These are phyloP conservation scores for Pyrenopolyporus hunteri DNA, from an alignment of 495 filamentous ascomycete genomes.

Conservation along the genomic window DNA sequence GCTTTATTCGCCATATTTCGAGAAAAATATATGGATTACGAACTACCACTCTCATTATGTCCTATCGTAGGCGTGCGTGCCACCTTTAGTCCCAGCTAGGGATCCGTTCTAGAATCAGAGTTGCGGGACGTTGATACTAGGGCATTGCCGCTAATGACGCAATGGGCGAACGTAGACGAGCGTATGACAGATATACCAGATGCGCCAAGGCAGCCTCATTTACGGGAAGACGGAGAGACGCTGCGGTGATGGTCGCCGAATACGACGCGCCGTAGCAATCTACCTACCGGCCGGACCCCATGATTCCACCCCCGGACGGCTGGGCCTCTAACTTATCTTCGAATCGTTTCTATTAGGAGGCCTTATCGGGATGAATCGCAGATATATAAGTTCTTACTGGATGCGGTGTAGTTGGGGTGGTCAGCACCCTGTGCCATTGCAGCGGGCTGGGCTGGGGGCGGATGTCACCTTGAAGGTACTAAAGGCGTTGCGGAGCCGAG, in stretches of 20 bases:
- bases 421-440: conserved; percentile 18
- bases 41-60: conserved; percentile 44
- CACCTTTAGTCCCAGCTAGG: too few relatives aligned
- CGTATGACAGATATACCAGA: too few relatives aligned
- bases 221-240: conserved; percentile 2
- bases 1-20: conserved; percentile 27
- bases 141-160: conserved; percentile 31
- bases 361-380: conserved; percentile 7
- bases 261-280: conserved; percentile 23
- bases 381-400: conserved; percentile 20
- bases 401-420: not conserved
- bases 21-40: conserved; percentile 51
- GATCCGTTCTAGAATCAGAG: conserved; percentile 42
- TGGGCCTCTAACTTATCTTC: not conserved
- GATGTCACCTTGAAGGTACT: conserved; percentile 14
- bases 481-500: conserved; percentile 21
- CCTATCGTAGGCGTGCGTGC: too few relatives aligned
- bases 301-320: not conserved
- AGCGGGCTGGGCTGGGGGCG: conserved; percentile 11
- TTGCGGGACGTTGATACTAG: conserved; percentile 41
- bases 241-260: conserved; percentile 7
- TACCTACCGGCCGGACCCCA: conserved; percentile 5
- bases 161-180: too few relatives aligned
- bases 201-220: conserved; percentile 16
- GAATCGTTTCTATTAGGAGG: not conserved